Evolutionary conservation across 2,329 filamentous ascomycete species (phyloP).

Genomic region (Epichloe sibirici): DNA sequence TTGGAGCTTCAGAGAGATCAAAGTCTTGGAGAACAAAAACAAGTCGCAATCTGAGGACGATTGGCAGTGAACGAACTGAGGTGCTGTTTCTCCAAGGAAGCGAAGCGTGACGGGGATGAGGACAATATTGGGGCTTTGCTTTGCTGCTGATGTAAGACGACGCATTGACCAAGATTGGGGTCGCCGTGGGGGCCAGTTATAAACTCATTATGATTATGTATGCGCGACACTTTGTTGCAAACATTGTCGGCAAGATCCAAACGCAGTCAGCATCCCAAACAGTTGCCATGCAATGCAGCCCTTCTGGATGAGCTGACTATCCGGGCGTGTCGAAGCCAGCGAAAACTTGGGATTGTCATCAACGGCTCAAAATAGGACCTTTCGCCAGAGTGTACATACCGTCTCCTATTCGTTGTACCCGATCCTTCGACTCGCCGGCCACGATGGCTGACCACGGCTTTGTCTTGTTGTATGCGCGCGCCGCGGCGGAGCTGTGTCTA

Average conservation of each 20-base stretch:
- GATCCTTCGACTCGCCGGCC: background rate
- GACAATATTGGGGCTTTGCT: background rate
- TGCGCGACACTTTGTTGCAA: too few species aligned
- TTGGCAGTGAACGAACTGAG: background rate
- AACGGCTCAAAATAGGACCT: background rate
- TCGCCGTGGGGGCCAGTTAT: too few species aligned
- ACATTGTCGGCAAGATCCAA: background rate
- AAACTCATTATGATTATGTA: too few species aligned
- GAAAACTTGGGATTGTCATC: background rate
- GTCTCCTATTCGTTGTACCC: background rate
- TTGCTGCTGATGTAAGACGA: too few species aligned
- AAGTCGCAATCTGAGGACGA: background rate
- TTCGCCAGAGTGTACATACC: background rate
- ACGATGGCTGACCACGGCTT: background rate
- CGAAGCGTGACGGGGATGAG: background rate
- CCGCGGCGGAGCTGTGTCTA: too few species aligned
- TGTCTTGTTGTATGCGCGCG: too few species aligned
- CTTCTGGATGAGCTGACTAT: background rate
- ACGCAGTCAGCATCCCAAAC: background rate
- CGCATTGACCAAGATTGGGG: too few species aligned
- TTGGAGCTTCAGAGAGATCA: background rate
- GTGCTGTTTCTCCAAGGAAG: background rate
- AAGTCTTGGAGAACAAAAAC: background rate
- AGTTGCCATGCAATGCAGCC: background rate
- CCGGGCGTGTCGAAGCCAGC: background rate